A percentile compares a stretch with the other conserved stretches of the same genome.
These are phyloP conservation scores for Teratosphaeria zuluensis DNA, from an alignment of 2,329 filamentous ascomycete genomes.

Conservation along the genomic window DNA sequence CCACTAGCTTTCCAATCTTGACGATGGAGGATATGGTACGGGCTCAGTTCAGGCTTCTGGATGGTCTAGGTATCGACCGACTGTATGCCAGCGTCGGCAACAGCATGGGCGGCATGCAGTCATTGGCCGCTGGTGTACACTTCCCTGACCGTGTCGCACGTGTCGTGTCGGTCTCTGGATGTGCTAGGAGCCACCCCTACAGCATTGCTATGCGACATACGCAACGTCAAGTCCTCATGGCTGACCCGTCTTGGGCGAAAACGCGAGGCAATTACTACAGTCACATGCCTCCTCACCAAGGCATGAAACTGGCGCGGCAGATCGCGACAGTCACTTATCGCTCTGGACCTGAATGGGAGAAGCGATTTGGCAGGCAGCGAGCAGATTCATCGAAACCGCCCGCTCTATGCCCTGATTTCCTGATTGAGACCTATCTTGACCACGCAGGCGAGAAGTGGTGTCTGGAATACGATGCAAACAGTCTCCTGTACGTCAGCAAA, in stretches of 20 bases:
- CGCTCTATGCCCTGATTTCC: constrained; percentile 90
- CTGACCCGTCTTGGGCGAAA: constrained; percentile 79
- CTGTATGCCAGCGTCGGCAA: constrained; percentile 89
- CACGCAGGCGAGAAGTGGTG: constrained; percentile 98
- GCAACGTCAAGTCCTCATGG: constrained; percentile 95
- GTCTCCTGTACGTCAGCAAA: constrained; percentile 90
- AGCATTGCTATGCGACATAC: constrained; percentile 98
- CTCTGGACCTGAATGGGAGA: constrained; percentile 95
- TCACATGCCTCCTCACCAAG: constrained; percentile 77
- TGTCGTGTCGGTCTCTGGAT: constrained; percentile 84
- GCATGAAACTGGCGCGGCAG: constrained; percentile 95
- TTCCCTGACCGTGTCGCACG: constrained; percentile 74
- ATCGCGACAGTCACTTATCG: constrained; percentile 97
- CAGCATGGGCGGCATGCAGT: constrained; percentile 98
- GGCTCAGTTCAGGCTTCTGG: constrained; percentile 83
- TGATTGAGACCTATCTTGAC: constrained; percentile 96
- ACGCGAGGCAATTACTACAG: constrained; percentile 83
- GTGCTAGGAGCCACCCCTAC: constrained; percentile 89
- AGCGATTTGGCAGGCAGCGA: constrained; percentile 76
- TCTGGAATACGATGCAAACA: constrained; percentile 92
- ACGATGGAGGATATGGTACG: constrained; percentile 97
- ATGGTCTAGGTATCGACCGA: constrained; percentile 63
- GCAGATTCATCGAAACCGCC: constrained; percentile 81
- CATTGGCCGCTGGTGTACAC: constrained; percentile 72
- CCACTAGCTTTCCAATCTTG: constrained; percentile 87